Base-by-base conservation (phyloP, 805 yeast species). In the Yueomyces sinensis region DNA sequence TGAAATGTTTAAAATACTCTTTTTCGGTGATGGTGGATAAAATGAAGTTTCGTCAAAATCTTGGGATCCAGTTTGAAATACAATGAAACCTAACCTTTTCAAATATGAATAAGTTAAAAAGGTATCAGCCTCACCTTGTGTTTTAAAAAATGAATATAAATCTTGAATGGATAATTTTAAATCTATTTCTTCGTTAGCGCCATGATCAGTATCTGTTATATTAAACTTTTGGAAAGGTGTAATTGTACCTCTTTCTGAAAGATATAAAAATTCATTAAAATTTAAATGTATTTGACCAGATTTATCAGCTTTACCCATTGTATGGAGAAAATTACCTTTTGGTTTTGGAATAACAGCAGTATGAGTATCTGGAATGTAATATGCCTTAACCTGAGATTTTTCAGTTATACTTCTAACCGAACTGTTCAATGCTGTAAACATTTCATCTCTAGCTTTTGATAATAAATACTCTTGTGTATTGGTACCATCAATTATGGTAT, bases 401-500 rank as follows among this genome's bases (percentile, higher is more conserved):
- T 52, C 30, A 0, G 53, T 47, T 19, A 59, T 43, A 27, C 77
- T 75, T 36, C 86, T 59, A 1, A 63, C 41, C 2, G 59, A 61
- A 3, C 61, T 60, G 1, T 45, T 49, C 20, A 86, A 58, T 0
- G 93, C 87, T 3, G 62, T 59, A 48, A 71, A 83, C 94, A 87
- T 86, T 20, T 78, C 74, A 22, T 68, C 57, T 35, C 82, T 61
- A 9, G 89, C 73, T 18, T 62, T 62, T 9, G 60, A 57, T 4
- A 87, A 61, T 14, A 61, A 53, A 4, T 50, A 39, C 4, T 46
- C 51, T 50, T 82, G 91, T 5, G 61, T 49, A 5, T 47, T 44
- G 0, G 86, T 76, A 1, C 82, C 84, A 50, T 79, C 89, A 0
- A 93, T 94, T 39, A 76, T 94, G 43, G 74, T 81, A 43, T 82